Conservation (phyloP, 306 rosid genomes). For the Acmispon strigosus region DNA sequence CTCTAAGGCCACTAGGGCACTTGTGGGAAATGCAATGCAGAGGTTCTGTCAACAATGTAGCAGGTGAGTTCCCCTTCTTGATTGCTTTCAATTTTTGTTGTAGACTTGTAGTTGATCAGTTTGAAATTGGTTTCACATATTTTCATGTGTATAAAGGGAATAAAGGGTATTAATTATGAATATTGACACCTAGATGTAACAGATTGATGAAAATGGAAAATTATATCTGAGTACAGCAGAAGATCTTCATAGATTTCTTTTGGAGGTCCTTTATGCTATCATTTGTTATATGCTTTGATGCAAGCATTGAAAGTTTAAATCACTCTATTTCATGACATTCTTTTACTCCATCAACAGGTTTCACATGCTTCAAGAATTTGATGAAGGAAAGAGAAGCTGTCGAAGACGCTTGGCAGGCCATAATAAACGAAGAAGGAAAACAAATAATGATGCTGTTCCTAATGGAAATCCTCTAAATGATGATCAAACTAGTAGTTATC, state of each 20-base stretch:
- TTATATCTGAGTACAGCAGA: background rate
- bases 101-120: background rate
- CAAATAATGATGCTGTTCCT: slow-evolving; percentile 31
- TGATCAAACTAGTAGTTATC: slow-evolving; percentile 40
- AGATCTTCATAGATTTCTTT: background rate
- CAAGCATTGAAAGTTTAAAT: background rate
- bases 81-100: background rate
- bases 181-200: background rate
- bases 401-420: slow-evolving; percentile 50
- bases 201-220: background rate
- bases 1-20: slow-evolving; percentile 80
- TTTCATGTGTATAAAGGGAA: background rate
- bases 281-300: background rate
- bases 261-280: background rate
- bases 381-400: slow-evolving; percentile 53
- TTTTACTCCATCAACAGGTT: slow-evolving; percentile 25
- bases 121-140: background rate
- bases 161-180: background rate
- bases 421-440: slow-evolving; percentile 45
- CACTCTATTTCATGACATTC: background rate
- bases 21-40: slow-evolving; percentile 75
- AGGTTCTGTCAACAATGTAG: slow-evolving; percentile 98
- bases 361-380: slow-evolving; percentile 43
- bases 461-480: slow-evolving; percentile 30
- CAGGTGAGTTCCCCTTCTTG: slow-evolving; percentile 43